phyloP scores from a whole-genome alignment of 768 basidiomycete genomes.

The Kwoniella sp. region DNA sequence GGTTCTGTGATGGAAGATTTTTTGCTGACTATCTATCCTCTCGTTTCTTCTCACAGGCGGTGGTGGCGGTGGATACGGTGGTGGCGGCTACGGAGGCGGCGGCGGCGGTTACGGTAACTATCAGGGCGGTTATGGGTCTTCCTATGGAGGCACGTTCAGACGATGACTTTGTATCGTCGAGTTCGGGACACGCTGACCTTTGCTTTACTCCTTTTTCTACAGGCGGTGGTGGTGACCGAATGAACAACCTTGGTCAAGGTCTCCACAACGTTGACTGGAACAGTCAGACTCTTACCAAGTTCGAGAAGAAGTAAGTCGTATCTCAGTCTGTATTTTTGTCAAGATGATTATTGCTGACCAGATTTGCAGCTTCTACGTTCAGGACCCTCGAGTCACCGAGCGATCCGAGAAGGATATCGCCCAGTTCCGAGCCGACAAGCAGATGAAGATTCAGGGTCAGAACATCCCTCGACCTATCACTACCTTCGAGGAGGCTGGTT shows the following conservation, averaged over 20 bases:
- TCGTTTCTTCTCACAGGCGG: slow-evolving; percentile 28
- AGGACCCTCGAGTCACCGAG: slow-evolving; percentile 98
- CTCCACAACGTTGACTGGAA: slow-evolving; percentile 85
- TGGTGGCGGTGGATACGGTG: slow-evolving; percentile 47
- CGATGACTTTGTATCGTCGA: slow-evolving; percentile 43
- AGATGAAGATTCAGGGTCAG: slow-evolving; percentile 92
- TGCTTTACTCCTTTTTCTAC: not conserved
- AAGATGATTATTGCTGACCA: not conserved
- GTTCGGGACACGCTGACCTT: slow-evolving; percentile 32
- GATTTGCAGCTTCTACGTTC: slow-evolving; percentile 34
- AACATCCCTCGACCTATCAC: slow-evolving; percentile 85
- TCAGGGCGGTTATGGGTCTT: slow-evolving; percentile 10
- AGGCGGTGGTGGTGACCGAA: slow-evolving; percentile 58
- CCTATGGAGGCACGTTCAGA: slow-evolving; percentile 43
- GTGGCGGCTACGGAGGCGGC: slow-evolving; percentile 47
- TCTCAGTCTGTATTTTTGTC: not conserved
- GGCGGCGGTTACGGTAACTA: slow-evolving; percentile 56
- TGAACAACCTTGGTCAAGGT: slow-evolving; percentile 78
- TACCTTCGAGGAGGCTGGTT: slow-evolving; percentile 89
- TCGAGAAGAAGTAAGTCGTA: slow-evolving; percentile 85
- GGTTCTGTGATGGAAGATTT: not conserved
- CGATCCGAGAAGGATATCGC: slow-evolving; percentile 88
- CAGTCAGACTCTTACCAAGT: slow-evolving; percentile 70
- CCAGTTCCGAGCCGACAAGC: slow-evolving; percentile 77
- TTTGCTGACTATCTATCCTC: not conserved